Conservation (phyloP, 768 basidiomycete genomes). For the Amanita phalloides region DNA sequence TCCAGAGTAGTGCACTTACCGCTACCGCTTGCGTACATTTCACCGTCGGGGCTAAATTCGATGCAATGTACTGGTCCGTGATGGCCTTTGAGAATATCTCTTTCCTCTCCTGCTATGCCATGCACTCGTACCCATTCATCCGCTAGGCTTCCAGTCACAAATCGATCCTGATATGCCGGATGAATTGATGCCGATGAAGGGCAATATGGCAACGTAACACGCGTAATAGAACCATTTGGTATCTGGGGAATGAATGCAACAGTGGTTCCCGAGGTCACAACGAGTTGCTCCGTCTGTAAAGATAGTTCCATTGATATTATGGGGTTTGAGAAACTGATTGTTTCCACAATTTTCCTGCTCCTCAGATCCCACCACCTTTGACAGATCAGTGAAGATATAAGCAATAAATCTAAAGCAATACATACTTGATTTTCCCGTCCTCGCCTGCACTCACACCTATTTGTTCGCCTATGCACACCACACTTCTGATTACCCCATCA, state of each 20-base stretch:
- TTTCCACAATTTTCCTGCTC: slow-evolving; percentile 60
- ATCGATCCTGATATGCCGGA: slow-evolving; percentile 78
- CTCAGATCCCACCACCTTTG: slow-evolving; percentile 94
- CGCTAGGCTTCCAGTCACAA: slow-evolving; percentile 79
- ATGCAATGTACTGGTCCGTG: slow-evolving; percentile 96
- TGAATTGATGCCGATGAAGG: slow-evolving; percentile 95
- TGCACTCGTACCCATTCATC: slow-evolving; percentile 98
- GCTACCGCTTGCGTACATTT: slow-evolving; percentile 94
- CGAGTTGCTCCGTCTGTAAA: slow-evolving; percentile 66
- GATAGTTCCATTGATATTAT: slow-evolving; percentile 96
- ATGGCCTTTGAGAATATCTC: slow-evolving; percentile 89
- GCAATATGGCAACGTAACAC: slow-evolving; percentile 69
- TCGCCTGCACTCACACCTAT: slow-evolving; percentile 87
- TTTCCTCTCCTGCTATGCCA: slow-evolving; percentile 81
- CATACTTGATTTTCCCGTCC: slow-evolving; percentile 83
- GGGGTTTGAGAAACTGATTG: slow-evolving; percentile 61
- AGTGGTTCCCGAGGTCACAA: slow-evolving; percentile 85
- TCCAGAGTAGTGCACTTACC: slow-evolving; percentile 42
- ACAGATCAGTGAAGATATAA: slow-evolving; percentile 7
- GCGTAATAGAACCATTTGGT: slow-evolving; percentile 53
- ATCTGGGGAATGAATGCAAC: slow-evolving; percentile 84
- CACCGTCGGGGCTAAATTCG: slow-evolving; percentile 91
- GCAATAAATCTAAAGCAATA: slow-evolving; percentile 3
- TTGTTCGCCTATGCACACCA: slow-evolving; percentile 87
- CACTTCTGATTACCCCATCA: slow-evolving; percentile 85